A percentile compares a stretch with the other conserved stretches of the same genome.
phyloP scores from a whole-genome alignment of 2,329 filamentous ascomycete species.

The Cephalotrichum gorgonifer region DNA sequence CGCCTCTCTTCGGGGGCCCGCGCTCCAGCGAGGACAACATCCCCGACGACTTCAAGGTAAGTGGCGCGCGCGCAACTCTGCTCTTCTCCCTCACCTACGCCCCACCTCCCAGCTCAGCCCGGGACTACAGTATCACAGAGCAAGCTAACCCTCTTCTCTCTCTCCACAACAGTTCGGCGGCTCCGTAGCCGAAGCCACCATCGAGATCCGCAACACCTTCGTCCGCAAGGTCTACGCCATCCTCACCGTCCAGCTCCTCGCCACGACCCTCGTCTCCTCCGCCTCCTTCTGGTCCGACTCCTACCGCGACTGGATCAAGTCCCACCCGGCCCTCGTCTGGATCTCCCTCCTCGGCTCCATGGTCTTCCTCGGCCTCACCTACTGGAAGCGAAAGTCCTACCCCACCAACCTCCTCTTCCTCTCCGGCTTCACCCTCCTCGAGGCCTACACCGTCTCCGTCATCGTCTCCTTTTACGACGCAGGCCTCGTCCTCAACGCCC shows the following conservation, averaged over 20 bases:
- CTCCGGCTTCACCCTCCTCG: constrained; percentile 75
- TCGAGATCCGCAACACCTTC: constrained; percentile 96
- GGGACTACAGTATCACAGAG: too few species aligned
- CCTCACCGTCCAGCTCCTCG: constrained; percentile 85
- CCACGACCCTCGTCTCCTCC: constrained; percentile 69
- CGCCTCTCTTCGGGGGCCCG: constrained; percentile 52
- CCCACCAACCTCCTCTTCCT: constrained; percentile 93
- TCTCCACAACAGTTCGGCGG: constrained; percentile 71
- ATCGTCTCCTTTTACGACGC: constrained; percentile 85
- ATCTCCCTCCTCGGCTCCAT: constrained; percentile 75
- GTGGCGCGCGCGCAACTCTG: too few species aligned
- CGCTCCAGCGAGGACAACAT: constrained; percentile 81
- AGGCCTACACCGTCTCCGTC: constrained; percentile 89
- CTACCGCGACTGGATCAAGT: constrained; percentile 83
- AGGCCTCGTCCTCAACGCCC: constrained; percentile 77
- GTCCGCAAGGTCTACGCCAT: constrained; percentile 97
- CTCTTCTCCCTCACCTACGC: background rate
- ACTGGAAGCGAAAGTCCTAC: constrained; percentile 93
- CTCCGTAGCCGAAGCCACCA: constrained; percentile 81
- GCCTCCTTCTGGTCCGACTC: constrained; percentile 73
- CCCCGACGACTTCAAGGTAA: constrained; percentile 92
- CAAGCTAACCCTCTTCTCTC: too few species aligned
- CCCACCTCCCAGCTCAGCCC: background rate
- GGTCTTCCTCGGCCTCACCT: constrained; percentile 76
- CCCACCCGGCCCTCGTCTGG: constrained; percentile 75